Evolutionary conservation across 2,329 filamentous ascomycete species (phyloP), one percentile per base, ranked within the genome.

Genomic region (Lachnellula arida): DNA sequence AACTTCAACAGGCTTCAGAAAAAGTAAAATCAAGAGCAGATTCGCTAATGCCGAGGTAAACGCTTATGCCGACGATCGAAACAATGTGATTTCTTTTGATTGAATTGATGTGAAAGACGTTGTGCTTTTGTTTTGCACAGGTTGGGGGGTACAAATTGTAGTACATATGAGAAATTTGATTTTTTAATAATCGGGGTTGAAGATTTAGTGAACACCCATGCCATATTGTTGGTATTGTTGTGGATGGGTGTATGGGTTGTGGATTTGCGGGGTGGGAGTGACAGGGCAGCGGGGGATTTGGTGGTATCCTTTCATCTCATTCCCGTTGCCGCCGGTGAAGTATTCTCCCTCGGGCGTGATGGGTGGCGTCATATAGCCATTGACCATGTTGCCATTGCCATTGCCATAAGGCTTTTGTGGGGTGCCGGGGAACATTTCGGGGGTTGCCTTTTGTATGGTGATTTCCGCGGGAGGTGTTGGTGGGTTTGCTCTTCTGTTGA

Each of bases 361-460:
- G 1, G 90, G 90, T 25, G 90, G 90, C 15, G 90, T 94, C 63
- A 92, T 81, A 72, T 91, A 91, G 56, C 89, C 90, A 63, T 90
- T 81, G 39, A 85, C 82, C 61, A 85, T 39, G 23, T 25, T 25
- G 4, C 23, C 80, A 51, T 78, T 78, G 51, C 81, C 75, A n/a
- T 76, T 74, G 62, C 84, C 85, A 58, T 86, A 83, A 49, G 81
- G 82, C 76, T 93, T 93, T 68, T 90, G 86, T 14, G 90, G 90
- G 15, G 90, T 94, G 73, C 85, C 87, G 68, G 88, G 90, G 61
- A 86, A 82, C 68, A 83, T 76, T 61, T 81, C 78, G 40, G 76
- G 60, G 35, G 64, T 59, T 8, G 71, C 74, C 73, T 84, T 82
- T 47, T 75, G 70, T 49, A 76, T 72, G 46, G 74, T 71, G 17